phyloP scores from a whole-genome alignment of 129 eudicot genomes.

The Tagetes erecta region DNA sequence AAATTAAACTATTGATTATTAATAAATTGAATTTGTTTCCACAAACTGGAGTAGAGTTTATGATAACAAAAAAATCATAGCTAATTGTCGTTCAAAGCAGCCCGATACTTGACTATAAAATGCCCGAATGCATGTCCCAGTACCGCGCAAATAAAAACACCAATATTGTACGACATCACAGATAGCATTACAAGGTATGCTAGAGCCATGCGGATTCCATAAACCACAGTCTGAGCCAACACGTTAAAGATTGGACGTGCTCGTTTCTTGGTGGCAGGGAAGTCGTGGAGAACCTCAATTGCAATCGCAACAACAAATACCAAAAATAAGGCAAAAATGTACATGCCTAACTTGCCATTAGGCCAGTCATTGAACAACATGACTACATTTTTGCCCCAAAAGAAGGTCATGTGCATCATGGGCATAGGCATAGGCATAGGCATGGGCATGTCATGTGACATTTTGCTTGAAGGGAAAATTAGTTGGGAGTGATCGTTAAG shows the following conservation, averaged over 20 bases:
- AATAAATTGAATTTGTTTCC: not conserved
- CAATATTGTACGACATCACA: conserved; percentile 71
- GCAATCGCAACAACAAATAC: conserved; percentile 45
- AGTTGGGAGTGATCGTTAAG: not conserved
- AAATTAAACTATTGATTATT: not conserved
- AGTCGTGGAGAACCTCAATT: conserved; percentile 37
- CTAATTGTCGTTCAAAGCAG: conserved; percentile 21
- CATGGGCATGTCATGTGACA: conserved; percentile 37
- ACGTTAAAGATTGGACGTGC: conserved; percentile 28
- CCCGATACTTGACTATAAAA: conserved; percentile 42
- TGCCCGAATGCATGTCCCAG: conserved; percentile 52
- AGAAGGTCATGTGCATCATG: conserved; percentile 75
- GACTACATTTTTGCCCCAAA: conserved; percentile 57
- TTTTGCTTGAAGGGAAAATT: conserved; percentile 22
- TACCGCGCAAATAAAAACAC: conserved; percentile 49
- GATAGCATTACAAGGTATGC: conserved; percentile 65
- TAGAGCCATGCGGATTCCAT: conserved; percentile 51
- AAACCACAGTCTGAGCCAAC: conserved; percentile 37
- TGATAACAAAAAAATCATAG: not conserved
- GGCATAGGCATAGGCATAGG: conserved; percentile 39
- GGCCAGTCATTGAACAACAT: conserved; percentile 63
- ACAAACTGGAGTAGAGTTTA: not conserved
- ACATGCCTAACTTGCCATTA: conserved; percentile 51
- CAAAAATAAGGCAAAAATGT: conserved; percentile 44
- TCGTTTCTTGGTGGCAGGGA: conserved; percentile 23